These are phyloP conservation scores for Ustilago vetiveriae DNA, from an alignment of 1,284 basidiomycete genomes.

Conservation along the genomic window DNA sequence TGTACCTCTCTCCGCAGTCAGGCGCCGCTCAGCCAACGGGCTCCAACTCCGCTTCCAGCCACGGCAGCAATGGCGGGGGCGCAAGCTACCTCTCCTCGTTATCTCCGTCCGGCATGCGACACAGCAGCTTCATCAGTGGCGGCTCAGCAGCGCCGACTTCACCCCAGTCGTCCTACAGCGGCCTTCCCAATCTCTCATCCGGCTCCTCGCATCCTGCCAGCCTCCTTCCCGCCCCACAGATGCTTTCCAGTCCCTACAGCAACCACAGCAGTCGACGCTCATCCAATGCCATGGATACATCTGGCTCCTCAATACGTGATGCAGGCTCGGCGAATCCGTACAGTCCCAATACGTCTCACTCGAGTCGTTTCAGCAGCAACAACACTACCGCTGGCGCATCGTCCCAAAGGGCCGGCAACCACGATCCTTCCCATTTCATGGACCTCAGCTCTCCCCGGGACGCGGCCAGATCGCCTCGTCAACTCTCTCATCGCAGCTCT, in stretches of 20 bases:
- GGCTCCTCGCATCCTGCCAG: conserved; percentile 25
- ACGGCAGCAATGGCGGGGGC: conserved; percentile 24
- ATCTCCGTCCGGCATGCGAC: conserved; percentile 34
- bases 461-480: conserved; percentile 26
- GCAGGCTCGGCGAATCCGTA: conserved; percentile 22
- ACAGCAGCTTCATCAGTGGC: conserved; percentile 42
- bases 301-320: conserved; percentile 36
- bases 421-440: conserved; percentile 33
- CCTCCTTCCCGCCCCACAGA: conserved; percentile 37
- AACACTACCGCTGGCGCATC: conserved; percentile 7
- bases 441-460: conserved; percentile 33
- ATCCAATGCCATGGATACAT: conserved; percentile 49
- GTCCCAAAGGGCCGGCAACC: conserved; percentile 8
- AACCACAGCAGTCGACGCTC: conserved; percentile 40
- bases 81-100: conserved; percentile 24
- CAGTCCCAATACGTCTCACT: conserved; percentile 36
- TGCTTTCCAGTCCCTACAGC: conserved; percentile 37
- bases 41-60: conserved; percentile 20
- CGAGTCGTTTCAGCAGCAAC: conserved; percentile 27
- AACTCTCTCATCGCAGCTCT: conserved; percentile 4
- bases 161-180: conserved; percentile 29
- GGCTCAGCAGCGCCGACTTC: conserved; percentile 10
- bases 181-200: conserved; percentile 29
- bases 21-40: conserved; percentile 14
- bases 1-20: conserved; percentile 42